These are phyloP conservation scores for Nannochloris sp. DNA, from an alignment of 139 green algal genomes.

Conservation along the genomic window DNA sequence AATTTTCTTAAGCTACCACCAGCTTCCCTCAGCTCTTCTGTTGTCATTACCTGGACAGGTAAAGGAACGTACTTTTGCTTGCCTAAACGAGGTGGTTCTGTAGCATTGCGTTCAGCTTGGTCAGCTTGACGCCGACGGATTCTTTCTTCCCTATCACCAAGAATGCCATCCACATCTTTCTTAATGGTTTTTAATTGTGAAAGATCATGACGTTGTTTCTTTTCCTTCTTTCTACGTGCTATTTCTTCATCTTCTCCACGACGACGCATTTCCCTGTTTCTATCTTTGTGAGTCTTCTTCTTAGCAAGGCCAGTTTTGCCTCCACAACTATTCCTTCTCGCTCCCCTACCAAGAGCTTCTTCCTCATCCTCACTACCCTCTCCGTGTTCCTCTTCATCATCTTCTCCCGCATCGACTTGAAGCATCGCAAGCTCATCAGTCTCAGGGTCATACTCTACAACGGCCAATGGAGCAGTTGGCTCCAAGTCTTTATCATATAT, in stretches of 20 bases:
- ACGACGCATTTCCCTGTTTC: conserved; percentile 7
- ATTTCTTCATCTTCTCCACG: conserved; percentile 20
- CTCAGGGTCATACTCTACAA: conserved; percentile 25
- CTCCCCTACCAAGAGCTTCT: conserved; percentile 16
- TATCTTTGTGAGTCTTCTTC: conserved; percentile 15
- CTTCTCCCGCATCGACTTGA: conserved; percentile 18
- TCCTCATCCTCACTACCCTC: not conserved
- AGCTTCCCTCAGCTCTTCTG: conserved; percentile 45
- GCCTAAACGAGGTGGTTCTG: conserved; percentile 50
- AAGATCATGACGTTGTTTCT: conserved; percentile 19
- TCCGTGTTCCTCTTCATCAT: not conserved
- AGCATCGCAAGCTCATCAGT: conserved; percentile 36
- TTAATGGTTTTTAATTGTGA: conserved; percentile 1
- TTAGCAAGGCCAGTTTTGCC: too few relatives aligned
- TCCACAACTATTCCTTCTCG: conserved; percentile 11
- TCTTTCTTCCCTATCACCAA: conserved; percentile 18
- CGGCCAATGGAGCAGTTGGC: conserved; percentile 1
- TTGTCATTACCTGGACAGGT: conserved; percentile 62
- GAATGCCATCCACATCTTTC: conserved; percentile 14
- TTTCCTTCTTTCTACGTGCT: conserved; percentile 9
- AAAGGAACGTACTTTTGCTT: conserved; percentile 53
- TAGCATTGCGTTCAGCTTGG: conserved; percentile 39
- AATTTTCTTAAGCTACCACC: conserved; percentile 52
- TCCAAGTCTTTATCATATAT: conserved; percentile 29
- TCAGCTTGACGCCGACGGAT: conserved; percentile 27